phyloP scores from a whole-genome alignment of 345 rosid species.

The Eucalyptus regnans region DNA sequence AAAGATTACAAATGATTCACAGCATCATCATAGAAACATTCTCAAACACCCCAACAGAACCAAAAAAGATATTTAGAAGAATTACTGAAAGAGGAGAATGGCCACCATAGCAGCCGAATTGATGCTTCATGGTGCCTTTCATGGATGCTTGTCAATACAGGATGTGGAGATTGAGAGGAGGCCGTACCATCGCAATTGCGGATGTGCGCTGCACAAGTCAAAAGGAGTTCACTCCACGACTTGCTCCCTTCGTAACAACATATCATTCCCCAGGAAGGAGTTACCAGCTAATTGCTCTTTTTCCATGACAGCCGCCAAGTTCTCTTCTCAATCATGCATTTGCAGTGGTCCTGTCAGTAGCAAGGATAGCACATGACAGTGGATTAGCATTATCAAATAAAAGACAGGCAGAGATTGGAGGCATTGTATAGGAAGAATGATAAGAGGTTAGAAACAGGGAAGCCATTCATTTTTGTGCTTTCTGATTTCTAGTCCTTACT shows the following conservation, averaged over 20 bases:
- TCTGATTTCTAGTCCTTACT: not conserved
- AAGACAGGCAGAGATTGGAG: not conserved
- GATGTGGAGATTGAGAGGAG: not conserved
- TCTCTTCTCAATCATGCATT: not conserved
- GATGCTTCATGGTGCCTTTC: not conserved
- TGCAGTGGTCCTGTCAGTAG: not conserved
- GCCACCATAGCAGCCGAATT: not conserved
- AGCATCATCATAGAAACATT: not conserved
- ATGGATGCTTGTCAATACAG: not conserved
- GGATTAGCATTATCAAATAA: not conserved
- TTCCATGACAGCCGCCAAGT: not conserved
- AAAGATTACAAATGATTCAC: not conserved
- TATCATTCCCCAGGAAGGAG: not conserved
- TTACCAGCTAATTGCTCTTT: not conserved
- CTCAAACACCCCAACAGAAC: not conserved
- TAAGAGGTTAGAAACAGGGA: not conserved
- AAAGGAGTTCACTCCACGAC: not conserved
- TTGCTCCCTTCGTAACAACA: not conserved
- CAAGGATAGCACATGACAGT: not conserved
- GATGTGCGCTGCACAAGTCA: slow-evolving; percentile 1
- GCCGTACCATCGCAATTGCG: slow-evolving; percentile 1
- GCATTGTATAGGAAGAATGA: not conserved
- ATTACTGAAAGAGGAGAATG: not conserved
- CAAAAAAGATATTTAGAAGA: not conserved
- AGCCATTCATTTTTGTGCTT: not conserved